Conservation (phyloP, 129 eudicot species). For the Artemisia annua region DNA sequence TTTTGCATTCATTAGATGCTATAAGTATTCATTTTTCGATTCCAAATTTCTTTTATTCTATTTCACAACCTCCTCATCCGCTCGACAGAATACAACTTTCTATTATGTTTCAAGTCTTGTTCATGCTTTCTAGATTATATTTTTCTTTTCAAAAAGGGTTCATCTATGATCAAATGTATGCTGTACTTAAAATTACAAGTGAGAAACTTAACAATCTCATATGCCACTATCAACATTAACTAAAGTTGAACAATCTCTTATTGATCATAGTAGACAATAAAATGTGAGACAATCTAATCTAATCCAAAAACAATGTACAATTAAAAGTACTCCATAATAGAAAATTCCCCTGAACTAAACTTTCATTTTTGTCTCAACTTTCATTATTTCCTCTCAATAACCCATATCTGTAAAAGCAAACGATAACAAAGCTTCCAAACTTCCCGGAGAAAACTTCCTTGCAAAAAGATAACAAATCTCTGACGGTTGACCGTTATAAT, state of each 20-base stretch:
- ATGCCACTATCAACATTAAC: too few relatives aligned
- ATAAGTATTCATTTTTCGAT: neutral
- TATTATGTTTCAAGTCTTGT: too few relatives aligned
- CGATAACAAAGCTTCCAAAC: conserved; percentile 54
- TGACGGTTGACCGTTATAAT: conserved; percentile 50
- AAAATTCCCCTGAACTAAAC: conserved; percentile 7
- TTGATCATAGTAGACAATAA: too few relatives aligned
- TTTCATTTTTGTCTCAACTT: conserved; percentile 8
- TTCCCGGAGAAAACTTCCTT: conserved; percentile 73
- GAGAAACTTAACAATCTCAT: too few relatives aligned
- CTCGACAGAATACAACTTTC: too few relatives aligned
- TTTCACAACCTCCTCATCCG: neutral
- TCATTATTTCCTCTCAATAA: conserved; percentile 29
- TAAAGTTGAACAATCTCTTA: too few relatives aligned
- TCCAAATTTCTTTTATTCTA: neutral
- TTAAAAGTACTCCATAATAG: neutral
- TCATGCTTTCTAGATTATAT: too few relatives aligned
- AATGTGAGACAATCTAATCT: neutral
- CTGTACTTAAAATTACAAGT: too few relatives aligned
- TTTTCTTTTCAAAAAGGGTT: too few relatives aligned
- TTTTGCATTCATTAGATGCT: neutral
- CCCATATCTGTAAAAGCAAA: conserved; percentile 60
- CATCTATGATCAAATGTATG: too few relatives aligned
- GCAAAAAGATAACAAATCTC: conserved; percentile 67
- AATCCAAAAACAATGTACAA: neutral